phyloP scores from a whole-genome alignment of 2,329 filamentous ascomycete genomes.

The Dothiorella sarmentorum region DNA sequence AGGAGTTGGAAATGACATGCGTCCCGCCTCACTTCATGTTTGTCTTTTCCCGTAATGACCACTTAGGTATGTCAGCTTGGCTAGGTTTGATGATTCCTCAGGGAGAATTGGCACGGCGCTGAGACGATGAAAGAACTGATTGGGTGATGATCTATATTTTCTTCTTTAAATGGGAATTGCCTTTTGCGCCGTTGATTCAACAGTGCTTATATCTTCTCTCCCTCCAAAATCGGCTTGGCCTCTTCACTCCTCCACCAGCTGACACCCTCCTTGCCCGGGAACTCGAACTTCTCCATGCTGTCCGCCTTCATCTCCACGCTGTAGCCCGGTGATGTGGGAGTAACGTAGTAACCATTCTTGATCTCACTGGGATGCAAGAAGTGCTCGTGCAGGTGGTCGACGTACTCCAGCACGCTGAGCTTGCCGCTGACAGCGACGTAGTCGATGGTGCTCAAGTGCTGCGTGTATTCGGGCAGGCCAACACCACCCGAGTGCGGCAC shows the following conservation, averaged over 20 bases:
- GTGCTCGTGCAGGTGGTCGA: constrained; percentile 91
- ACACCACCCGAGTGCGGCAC: constrained; percentile 89
- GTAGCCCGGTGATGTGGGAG: constrained; percentile 78
- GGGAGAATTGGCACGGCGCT: too few relatives aligned
- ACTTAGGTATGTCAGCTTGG: too few relatives aligned
- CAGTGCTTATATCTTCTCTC: constrained; percentile 40
- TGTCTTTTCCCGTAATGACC: too few relatives aligned
- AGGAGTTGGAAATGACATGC: too few relatives aligned
- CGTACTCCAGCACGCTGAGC: constrained; percentile 81
- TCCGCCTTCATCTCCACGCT: constrained; percentile 90
- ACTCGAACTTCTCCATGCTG: constrained; percentile 77
- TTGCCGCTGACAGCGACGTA: constrained; percentile 84
- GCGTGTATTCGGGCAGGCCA: constrained; percentile 88
- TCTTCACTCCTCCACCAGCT: constrained; percentile 85
- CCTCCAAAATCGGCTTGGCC: constrained; percentile 70
- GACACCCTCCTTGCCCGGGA: constrained; percentile 71
- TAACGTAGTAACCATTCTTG: constrained; percentile 82
- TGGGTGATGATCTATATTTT: background rate
- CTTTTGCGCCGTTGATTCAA: background rate
- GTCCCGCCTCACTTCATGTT: too few relatives aligned
- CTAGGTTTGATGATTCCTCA: too few relatives aligned
- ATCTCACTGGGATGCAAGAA: constrained; percentile 79
- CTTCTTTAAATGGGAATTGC: background rate
- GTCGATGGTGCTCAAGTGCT: constrained; percentile 88
- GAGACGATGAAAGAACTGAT: background rate